These are phyloP conservation scores for Elongisporangium anandrum DNA, from an alignment of 352 stramenopile genomes.

Conservation along the genomic window DNA sequence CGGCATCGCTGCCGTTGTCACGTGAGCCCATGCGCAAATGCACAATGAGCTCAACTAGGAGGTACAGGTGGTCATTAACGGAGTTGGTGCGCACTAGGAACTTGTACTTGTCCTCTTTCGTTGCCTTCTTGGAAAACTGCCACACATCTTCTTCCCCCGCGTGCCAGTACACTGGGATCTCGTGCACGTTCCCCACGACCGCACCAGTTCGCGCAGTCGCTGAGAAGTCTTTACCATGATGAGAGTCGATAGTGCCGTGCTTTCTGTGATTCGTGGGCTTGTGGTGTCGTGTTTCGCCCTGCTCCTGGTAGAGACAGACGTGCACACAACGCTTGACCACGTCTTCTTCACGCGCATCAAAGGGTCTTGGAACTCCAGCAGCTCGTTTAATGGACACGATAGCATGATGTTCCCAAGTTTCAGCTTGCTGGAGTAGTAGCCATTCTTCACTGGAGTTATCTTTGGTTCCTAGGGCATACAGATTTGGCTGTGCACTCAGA, in stretches of 20 bases:
- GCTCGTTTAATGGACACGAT: conserved; percentile 76
- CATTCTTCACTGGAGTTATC: conserved; percentile 28
- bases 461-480: conserved; percentile 21
- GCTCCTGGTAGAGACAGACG: conserved; percentile 71
- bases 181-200: conserved; percentile 72
- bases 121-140: conserved; percentile 75
- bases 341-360: conserved; percentile 71
- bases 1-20: conserved; percentile 11
- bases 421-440: conserved; percentile 42
- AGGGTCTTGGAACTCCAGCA: conserved; percentile 65
- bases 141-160: conserved; percentile 71
- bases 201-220: conserved; percentile 16
- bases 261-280: conserved; percentile 8
- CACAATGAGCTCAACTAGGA: conserved; percentile 76
- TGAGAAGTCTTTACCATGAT: conserved; percentile 2
- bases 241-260: background rate
- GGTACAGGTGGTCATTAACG: conserved; percentile 58
- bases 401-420: conserved; percentile 49
- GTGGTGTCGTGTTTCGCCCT: conserved; percentile 23
- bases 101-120: conserved; percentile 79
- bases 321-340: conserved; percentile 79
- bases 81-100: conserved; percentile 73
- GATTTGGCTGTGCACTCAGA: conserved; percentile 7
- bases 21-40: conserved; percentile 34
- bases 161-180: conserved; percentile 74